These are phyloP conservation scores for thale cress (Arabidopsis thaliana) DNA, from an alignment of 345 rosid species.

Conservation along the genomic window TAIR10.1 NC_003071.7:13762501-13763000, in stretches of 20 bases:
- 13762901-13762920: slow-evolving; percentile 92
- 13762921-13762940: slow-evolving; percentile 97
- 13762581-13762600: slow-evolving; percentile 92
- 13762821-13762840: slow-evolving; percentile 8
- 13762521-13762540: slow-evolving; percentile 99
- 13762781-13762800: slow-evolving; percentile 25
- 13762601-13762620: slow-evolving; percentile 92
- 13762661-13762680: slow-evolving; percentile 98
- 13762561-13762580: slow-evolving; percentile 95
- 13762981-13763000: slow-evolving; percentile 60
- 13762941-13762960: slow-evolving; percentile 84
- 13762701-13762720: slow-evolving; percentile 87
- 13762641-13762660: slow-evolving; percentile 94
- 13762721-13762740: slow-evolving; percentile 81
- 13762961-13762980: slow-evolving; percentile 75
- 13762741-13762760: slow-evolving; percentile 65
- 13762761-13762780: slow-evolving; percentile 16
- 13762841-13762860: slow-evolving; percentile 83
- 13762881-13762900: slow-evolving; percentile 92
- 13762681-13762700: slow-evolving; percentile 91
- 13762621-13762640: slow-evolving; percentile 92
- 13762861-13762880: slow-evolving; percentile 89
- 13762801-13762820: slow-evolving; percentile 21
- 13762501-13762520: slow-evolving; percentile 94
- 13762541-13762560: slow-evolving; percentile 96